Percentiles rank a stretch among this genome's conserved stretches.
Conservation (phyloP, 768 basidiomycete genomes). For the Hirschioporus abietinus region DNA sequence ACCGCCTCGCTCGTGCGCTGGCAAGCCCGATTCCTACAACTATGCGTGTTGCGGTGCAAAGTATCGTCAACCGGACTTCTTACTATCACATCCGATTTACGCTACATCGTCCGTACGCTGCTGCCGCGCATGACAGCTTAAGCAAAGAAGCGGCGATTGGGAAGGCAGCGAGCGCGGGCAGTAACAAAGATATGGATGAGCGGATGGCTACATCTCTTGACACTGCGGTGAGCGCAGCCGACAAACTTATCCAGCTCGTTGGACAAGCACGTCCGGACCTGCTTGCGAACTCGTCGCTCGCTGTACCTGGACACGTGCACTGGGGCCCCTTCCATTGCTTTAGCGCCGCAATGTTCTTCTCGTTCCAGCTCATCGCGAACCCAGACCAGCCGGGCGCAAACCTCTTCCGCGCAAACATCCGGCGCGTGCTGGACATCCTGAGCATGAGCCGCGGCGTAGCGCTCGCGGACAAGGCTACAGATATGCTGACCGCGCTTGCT, state of each 20-base stretch:
- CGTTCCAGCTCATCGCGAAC: constrained; percentile 79
- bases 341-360: constrained; percentile 86
- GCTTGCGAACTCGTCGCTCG: constrained; percentile 58
- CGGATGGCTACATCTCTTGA: constrained; percentile 38
- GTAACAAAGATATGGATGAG: background rate
- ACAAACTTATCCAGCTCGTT: constrained; percentile 73
- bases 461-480: constrained; percentile 70
- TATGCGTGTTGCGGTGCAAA: constrained; percentile 72
- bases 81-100: constrained; percentile 83
- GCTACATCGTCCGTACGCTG: constrained; percentile 76
- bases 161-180: constrained; percentile 35
- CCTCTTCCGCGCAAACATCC: constrained; percentile 71
- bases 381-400: constrained; percentile 76
- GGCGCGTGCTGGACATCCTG: constrained; percentile 60
- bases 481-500: constrained; percentile 64
- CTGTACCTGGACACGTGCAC: constrained; percentile 78
- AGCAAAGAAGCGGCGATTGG: constrained; percentile 27
- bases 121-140: constrained; percentile 26
- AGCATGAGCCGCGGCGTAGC: constrained; percentile 59
- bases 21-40: constrained; percentile 54
- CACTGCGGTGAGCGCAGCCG: constrained; percentile 70
- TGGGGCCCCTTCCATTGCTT: constrained; percentile 84
- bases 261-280: constrained; percentile 74
- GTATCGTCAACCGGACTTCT: constrained; percentile 71
- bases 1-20: constrained; percentile 64